A percentile compares a stretch with the other conserved stretches of the same genome.
Evolutionary conservation across 257 asterid genomes (phyloP).

Genomic region (Ajuga chamaepitys): DNA sequence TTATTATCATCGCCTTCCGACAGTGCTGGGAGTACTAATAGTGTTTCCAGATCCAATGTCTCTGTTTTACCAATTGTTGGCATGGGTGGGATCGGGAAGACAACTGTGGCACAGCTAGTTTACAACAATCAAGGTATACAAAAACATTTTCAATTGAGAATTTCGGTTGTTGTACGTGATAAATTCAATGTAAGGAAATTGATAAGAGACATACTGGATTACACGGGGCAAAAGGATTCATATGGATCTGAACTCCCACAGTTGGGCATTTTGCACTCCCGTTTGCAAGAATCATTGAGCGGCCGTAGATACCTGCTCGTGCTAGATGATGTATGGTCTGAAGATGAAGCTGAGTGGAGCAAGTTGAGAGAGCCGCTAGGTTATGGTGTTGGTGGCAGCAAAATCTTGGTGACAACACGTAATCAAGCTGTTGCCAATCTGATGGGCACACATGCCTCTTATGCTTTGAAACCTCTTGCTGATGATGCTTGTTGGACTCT

Average conservation of each 20-base stretch:
- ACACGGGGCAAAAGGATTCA: neutral
- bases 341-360: constrained; percentile 5
- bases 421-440: neutral
- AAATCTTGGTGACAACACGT: constrained; percentile 1
- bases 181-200: neutral
- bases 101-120: neutral
- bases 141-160: neutral
- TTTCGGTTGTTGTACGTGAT: neutral
- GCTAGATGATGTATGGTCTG: constrained; percentile 4
- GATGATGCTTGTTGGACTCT: neutral
- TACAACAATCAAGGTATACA: neutral
- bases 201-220: constrained; percentile 1
- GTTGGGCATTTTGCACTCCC: neutral
- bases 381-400: neutral
- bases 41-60: no score
- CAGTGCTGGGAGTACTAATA: neutral
- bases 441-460: neutral
- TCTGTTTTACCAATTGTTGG: neutral
- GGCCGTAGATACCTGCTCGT: neutral
- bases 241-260: neutral
- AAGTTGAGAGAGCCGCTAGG: constrained; percentile 3
- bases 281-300: neutral
- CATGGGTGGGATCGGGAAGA: constrained; percentile 7
- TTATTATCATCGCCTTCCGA: neutral
- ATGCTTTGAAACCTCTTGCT: neutral